Evolutionary conservation across 495 filamentous ascomycete genomes (phyloP).

Genomic region (Penicillium pulvis): DNA sequence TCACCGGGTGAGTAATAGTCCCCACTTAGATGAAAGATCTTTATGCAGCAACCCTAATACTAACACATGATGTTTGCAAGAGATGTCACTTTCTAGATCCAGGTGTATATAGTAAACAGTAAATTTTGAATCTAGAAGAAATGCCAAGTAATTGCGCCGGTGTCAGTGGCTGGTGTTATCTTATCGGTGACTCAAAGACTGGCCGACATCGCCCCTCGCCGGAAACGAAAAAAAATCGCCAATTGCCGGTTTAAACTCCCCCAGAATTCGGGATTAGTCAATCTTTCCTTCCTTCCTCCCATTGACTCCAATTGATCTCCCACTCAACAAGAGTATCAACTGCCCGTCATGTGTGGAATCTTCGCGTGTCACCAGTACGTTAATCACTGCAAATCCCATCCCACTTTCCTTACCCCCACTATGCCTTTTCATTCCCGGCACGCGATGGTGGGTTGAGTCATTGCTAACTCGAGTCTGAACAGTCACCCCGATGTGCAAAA

Average conservation of each 20-base stretch:
- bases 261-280: constrained; percentile 24
- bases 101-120: not conserved
- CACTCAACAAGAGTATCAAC: constrained; percentile 23
- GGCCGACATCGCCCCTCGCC: constrained; percentile 49
- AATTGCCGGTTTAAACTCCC: constrained; percentile 18
- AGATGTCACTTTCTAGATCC: not conserved
- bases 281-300: constrained; percentile 21
- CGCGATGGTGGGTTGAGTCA: constrained; percentile 15
- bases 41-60: not conserved
- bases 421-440: constrained; percentile 14
- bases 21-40: not conserved
- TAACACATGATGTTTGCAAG: too few relatives aligned
- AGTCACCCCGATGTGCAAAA: constrained; percentile 94
- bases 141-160: not conserved
- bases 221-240: constrained; percentile 37
- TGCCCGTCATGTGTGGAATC: constrained; percentile 70
- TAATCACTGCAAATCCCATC: constrained; percentile 6
- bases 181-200: constrained; percentile 51
- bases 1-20: not conserved
- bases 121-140: not conserved
- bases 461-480: constrained; percentile 28
- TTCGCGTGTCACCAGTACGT: constrained; percentile 91
- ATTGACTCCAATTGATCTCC: constrained; percentile 16
- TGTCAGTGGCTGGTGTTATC: constrained; percentile 29
- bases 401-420: constrained; percentile 13